phyloP scores from a whole-genome alignment of 176 grass and related monocot genomes.

The Phragmites australis region DNA sequence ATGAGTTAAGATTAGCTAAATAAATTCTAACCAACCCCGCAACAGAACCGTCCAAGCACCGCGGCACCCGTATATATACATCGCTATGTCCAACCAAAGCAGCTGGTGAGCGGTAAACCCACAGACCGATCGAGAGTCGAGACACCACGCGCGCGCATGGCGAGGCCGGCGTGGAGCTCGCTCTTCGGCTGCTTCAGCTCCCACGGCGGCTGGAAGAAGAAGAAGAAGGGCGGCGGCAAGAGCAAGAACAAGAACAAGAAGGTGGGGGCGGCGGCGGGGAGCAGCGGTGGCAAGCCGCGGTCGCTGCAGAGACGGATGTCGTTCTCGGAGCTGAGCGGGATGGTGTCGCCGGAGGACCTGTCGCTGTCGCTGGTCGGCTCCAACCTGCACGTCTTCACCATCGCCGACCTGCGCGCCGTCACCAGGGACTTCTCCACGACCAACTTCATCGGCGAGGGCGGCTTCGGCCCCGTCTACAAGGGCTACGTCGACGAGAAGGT shows the following conservation, averaged over 20 bases:
- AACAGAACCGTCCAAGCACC: too few relatives aligned
- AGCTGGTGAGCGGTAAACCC: neutral
- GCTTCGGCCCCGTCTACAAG: slow-evolving; percentile 87
- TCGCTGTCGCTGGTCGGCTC: slow-evolving; percentile 84
- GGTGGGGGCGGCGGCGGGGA: slow-evolving; percentile 1
- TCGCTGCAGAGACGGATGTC: slow-evolving; percentile 61
- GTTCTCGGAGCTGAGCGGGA: slow-evolving; percentile 71
- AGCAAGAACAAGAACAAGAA: slow-evolving; percentile 14
- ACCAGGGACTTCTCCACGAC: slow-evolving; percentile 76
- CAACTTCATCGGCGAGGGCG: slow-evolving; percentile 86
- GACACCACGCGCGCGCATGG: slow-evolving; percentile 37
- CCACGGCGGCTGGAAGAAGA: neutral
- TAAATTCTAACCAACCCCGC: neutral
- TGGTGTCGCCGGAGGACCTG: slow-evolving; percentile 84
- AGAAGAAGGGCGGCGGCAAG: neutral
- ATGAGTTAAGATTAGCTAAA: too few relatives aligned
- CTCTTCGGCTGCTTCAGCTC: slow-evolving; percentile 68
- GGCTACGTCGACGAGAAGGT: slow-evolving; percentile 84
- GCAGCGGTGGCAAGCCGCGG: slow-evolving; percentile 22
- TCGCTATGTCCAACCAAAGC: slow-evolving; percentile 34
- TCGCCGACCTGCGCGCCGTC: slow-evolving; percentile 63
- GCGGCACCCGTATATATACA: slow-evolving; percentile 33
- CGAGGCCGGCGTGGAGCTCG: slow-evolving; percentile 52
- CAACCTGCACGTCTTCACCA: slow-evolving; percentile 72
- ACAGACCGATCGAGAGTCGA: neutral